Base-by-base conservation (phyloP, 257 asterid species). In the Primulina huaijiensis region DNA sequence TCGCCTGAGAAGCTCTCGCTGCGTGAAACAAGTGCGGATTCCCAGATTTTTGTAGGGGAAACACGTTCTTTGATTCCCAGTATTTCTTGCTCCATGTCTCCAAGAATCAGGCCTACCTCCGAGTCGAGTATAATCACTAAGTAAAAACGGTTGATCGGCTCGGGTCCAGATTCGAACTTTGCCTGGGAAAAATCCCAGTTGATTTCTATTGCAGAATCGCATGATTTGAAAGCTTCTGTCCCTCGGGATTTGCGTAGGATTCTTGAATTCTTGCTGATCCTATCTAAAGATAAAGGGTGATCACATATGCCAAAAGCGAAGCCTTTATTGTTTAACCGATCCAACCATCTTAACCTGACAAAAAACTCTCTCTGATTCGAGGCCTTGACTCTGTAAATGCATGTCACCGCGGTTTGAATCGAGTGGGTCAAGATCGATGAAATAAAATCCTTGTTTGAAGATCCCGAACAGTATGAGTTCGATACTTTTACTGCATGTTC, bases 401-500 rank as follows among this genome's bases (percentile, higher is more conserved):
- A 80, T 0, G 88, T 69, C 27, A 86, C 92, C 2, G 84, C 72
- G 34, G 76, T 82, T 67, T 80, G 85, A 12, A 72, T 65, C 25
- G 95, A 74, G 23, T 89, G 72, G 23, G 75, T 34, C 58, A 73
- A 16, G 4, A 66, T 78, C 1, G 79, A 66, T 0, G 85, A 61
- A 9, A 31, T 68, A 56, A 37, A 63, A 34, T 75, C 75, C 61
- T 66, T 83, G 38, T 76, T 80, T 3, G 87, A 76, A 34, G 87
- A 80, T 23, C 88, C 86, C 0, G 90, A 83, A 74, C 97, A 88
- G 53, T 92, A 88, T 0, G 97, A 81, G 76, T 84, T 86, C 14
- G 98, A 83, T 10, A 90, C 89, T 64, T 88, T 84, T 30, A 88
- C 75, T 25, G 98, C 96, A 55, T 85, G 85, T 38, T 92, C 91